Conservation (phyloP, 2,329 filamentous ascomycete species). For the Colletotrichum sp. region DNA sequence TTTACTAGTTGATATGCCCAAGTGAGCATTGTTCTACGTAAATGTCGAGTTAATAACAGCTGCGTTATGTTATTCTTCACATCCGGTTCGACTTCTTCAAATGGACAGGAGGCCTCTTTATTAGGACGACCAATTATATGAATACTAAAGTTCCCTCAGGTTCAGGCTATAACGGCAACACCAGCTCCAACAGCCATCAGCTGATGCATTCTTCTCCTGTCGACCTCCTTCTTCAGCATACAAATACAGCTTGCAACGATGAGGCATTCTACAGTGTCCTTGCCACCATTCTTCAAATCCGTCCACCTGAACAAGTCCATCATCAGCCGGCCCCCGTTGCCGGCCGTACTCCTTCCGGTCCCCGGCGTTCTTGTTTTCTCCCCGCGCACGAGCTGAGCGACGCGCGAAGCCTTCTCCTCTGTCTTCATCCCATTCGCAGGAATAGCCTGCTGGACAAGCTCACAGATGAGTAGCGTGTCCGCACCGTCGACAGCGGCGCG, state of each 20-base stretch:
- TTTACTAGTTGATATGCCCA: neutral
- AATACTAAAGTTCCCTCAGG: neutral
- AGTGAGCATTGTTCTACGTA: neutral
- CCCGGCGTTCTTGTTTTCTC: conserved; percentile 43
- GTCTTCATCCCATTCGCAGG: conserved; percentile 17
- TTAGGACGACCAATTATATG: neutral
- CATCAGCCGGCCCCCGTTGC: conserved; percentile 55
- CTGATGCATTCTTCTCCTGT: conserved; percentile 59
- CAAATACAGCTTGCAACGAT: conserved; percentile 61
- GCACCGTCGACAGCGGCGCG: conserved; percentile 43
- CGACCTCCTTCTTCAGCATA: conserved; percentile 72
- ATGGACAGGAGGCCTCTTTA: neutral
- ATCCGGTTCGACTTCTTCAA: neutral
- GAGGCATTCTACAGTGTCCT: conserved; percentile 52
- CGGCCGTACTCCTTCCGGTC: conserved; percentile 42
- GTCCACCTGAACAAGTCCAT: conserved; percentile 44
- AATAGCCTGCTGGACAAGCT: conserved; percentile 44
- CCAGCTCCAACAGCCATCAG: conserved; percentile 46
- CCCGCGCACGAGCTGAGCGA: conserved; percentile 51
- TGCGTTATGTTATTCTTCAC: neutral
- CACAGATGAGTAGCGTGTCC: conserved; percentile 55
- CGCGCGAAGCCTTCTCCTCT: conserved; percentile 25
- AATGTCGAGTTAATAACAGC: neutral
- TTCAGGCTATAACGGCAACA: conserved; percentile 21
- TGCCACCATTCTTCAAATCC: conserved; percentile 34